A percentile compares a stretch with the other conserved stretches of the same genome.
Evolutionary conservation across 2,329 filamentous ascomycete species (phyloP).

Genomic region (Leptographium radiaticola): DNA sequence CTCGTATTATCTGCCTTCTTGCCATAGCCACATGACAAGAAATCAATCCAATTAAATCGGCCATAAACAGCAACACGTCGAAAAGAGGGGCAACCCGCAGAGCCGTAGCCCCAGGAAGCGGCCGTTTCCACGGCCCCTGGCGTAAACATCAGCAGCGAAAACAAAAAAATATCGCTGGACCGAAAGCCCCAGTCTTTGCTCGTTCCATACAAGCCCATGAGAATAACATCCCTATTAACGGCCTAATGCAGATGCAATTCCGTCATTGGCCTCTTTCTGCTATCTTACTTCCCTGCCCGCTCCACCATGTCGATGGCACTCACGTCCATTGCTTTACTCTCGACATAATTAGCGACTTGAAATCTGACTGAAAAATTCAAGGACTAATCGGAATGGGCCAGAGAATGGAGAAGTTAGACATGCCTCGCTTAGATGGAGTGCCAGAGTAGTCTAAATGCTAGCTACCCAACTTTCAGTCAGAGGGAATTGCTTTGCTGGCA

Average conservation of each 20-base stretch:
- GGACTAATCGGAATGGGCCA: background rate
- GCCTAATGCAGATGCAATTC: too few species aligned
- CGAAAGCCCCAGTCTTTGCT: too few species aligned
- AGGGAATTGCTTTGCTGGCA: constrained; percentile 7
- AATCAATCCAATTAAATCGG: background rate
- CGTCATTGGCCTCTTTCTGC: too few species aligned
- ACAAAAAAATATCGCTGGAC: too few species aligned
- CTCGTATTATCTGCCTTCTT: background rate
- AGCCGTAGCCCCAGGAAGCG: background rate
- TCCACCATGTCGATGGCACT: too few species aligned
- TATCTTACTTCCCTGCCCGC: too few species aligned
- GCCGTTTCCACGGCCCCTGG: background rate
- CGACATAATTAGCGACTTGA: too few species aligned
- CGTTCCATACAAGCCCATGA: too few species aligned
- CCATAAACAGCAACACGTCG: background rate
- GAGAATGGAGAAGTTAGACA: background rate
- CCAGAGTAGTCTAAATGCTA: background rate
- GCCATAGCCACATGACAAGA: background rate
- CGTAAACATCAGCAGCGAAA: too few species aligned
- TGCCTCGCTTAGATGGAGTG: background rate
- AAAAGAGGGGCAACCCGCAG: background rate
- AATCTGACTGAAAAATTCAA: background rate
- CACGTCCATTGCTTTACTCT: too few species aligned
- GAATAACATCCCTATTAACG: too few species aligned
- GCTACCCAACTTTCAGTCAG: constrained; percentile 2